Percentiles rank a stretch among this genome's conserved stretches.
These are phyloP conservation scores for Taiwanofungus camphoratus DNA, from an alignment of 1,284 basidiomycete species.

Conservation along the genomic window DNA sequence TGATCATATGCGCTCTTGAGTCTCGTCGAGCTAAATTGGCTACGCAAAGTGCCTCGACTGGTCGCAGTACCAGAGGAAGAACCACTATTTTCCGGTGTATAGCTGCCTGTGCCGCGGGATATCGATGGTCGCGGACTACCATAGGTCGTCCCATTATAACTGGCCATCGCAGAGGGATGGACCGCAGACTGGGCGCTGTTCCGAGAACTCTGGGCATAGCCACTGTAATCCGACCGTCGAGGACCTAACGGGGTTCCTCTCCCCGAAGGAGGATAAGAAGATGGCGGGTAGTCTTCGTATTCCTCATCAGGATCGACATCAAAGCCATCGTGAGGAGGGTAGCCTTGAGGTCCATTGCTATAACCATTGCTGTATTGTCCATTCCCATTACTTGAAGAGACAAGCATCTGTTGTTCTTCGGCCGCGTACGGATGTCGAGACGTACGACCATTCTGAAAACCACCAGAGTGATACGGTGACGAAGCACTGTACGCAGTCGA, in stretches of 20 bases:
- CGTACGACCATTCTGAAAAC: constrained; percentile 33
- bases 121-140: constrained; percentile 35
- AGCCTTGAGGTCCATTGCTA: constrained; percentile 45
- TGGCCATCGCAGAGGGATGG: constrained; percentile 12
- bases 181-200: constrained; percentile 19
- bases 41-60: constrained; percentile 47
- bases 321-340: constrained; percentile 61
- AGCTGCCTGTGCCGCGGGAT: constrained; percentile 43
- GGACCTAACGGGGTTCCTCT: constrained; percentile 62
- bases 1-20: constrained; percentile 51
- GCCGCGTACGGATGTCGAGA: constrained; percentile 23
- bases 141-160: constrained; percentile 12
- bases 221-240: constrained; percentile 52
- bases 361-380: constrained; percentile 24
- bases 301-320: constrained; percentile 67
- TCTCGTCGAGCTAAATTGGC: constrained; percentile 67
- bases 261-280: constrained; percentile 49
- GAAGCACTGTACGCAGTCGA: constrained; percentile 17
- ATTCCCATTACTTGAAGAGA: constrained; percentile 24
- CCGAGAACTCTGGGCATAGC: constrained; percentile 20
- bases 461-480: constrained; percentile 27
- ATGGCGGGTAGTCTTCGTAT: constrained; percentile 62
- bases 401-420: constrained; percentile 21
- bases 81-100: constrained; percentile 43
- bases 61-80: constrained; percentile 38